Conservation (phyloP, 169 alveolate genomes). For the Plasmodium chabaudi region DNA sequence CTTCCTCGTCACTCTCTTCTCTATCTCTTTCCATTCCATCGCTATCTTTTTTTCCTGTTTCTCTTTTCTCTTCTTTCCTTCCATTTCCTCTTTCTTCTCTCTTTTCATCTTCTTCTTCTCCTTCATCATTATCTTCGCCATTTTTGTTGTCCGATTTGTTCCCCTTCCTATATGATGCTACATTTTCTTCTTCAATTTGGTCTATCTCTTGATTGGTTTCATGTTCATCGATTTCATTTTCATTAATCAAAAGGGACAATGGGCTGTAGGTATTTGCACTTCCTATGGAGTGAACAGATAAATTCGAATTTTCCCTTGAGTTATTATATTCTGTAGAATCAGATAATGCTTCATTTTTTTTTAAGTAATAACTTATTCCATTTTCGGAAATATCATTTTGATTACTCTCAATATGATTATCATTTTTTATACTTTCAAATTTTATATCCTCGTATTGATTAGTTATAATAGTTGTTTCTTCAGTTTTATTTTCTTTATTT, state of each 20-base stretch:
- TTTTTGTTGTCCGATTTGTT: background rate
- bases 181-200: slow-evolving; percentile 5
- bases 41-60: background rate
- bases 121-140: background rate
- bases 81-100: background rate
- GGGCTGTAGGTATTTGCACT: background rate
- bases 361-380: background rate
- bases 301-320: slow-evolving; percentile 3
- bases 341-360: background rate
- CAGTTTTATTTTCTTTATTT: background rate
- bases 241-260: no score
- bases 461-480: slow-evolving; percentile 1
- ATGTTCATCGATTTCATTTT: no score
- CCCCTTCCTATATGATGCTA: background rate
- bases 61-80: background rate
- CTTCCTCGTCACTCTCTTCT: background rate
- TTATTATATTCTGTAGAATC: slow-evolving; percentile 13
- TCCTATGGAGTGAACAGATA: background rate
- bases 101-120: background rate
- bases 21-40: background rate
- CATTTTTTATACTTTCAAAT: background rate
- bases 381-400: slow-evolving; percentile 1
- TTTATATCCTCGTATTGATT: background rate
- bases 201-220: background rate
- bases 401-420: background rate